Evolutionary conservation across 331 rosid genomes (phyloP), one percentile per base, ranked within the genome.

Genomic region (Malus hybrid): DNA sequence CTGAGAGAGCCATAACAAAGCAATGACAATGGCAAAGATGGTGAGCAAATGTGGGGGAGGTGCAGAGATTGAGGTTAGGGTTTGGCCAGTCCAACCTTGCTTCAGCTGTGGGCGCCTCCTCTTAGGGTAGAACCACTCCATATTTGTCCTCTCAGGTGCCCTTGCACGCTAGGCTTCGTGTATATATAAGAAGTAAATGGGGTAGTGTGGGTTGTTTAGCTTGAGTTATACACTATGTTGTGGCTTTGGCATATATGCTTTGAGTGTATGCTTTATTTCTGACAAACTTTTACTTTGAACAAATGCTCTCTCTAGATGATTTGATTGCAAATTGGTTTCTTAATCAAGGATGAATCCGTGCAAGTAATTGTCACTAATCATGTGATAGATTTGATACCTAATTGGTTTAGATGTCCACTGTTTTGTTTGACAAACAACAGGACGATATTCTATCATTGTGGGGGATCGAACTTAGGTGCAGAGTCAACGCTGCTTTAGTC

Each of bases 241-340:
- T 16, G 75, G 81, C 42, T 85, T 87, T 84, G 88, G 97, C 86
- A 89, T 80, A 87, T 93, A 82, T 94, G 83, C 97, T 82, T 94
- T 82, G 95, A 86, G 95, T 94, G 96, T 82, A 61, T 83, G 73
- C 76, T 76, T 54, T 36, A 54, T 66, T 16, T 16, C 59, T 7
- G 65, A 55, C 80, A 76, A 61, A 79, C 77, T 70, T 72, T 66
- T 12, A 69, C 67, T 79, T 70, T 80, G 82, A 73, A 69, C 81
- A 52, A 36, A 79, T 80, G 66, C 79, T 73, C 77, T 72, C 59
- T 42, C 13, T 42, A 10, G 46, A 42, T 10, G 46, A 42, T 42
- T 42, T 42, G 46, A 42, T 42, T 42, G 4, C 46, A 42, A 42
- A 42, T 42, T 42, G 46, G 46, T 42, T 42, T 42, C 46, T 42